Base-by-base conservation (phyloP, 805 yeast species). In the Candida mattraensis region DNA sequence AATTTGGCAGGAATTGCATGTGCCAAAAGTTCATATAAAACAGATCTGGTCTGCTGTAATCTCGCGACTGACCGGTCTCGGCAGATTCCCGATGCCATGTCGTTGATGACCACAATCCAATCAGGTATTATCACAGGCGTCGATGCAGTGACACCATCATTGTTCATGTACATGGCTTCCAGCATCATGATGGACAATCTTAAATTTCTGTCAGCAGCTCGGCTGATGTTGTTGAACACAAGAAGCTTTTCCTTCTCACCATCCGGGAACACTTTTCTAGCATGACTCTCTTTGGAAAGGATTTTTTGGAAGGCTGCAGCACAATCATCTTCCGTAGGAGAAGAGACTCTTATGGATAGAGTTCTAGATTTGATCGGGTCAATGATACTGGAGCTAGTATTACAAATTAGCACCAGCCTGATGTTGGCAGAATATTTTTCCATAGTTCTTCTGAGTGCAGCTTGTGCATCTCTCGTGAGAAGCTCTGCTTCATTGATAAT, bases 311-410 rank as follows among this genome's bases (percentile, higher is more conserved):
- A 65, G 0, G 86, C 80, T 0, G 42, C 44, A 1, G 69, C 53
- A n/a, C 83, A 74, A 26, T 87, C 95, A 0, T 62, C 62, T 2
- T 55, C 53, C 0, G 76, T 53, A 0, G 99, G 98, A 3, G 96
- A 82, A 1, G 96, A 83, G 3, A 88, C 79, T 41, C 98, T 74
- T n/a, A 93, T 74, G 40, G 91, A 69, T 35, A 93, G 64, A 7
- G 97, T 88, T 64, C 99, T 82, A 16, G 97, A 89, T 53, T 86
- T 83, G 45, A 93, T 93, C 8, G 99, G 99, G 3, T 87, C 81
- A 41, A 93, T 91, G 40, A 93, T 89, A 46, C 85, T 86, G 15
- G 96, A 86, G 17, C 95, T 86, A 3, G 96, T 78, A 56, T 87
- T 91, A 49, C 96, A 86, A 14, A 93, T 72, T 66, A 93, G 66